Percentiles rank a stretch among this genome's conserved stretches.
Conservation (phyloP, 2,329 filamentous ascomycete species). For the Ilyonectria destructans region DNA sequence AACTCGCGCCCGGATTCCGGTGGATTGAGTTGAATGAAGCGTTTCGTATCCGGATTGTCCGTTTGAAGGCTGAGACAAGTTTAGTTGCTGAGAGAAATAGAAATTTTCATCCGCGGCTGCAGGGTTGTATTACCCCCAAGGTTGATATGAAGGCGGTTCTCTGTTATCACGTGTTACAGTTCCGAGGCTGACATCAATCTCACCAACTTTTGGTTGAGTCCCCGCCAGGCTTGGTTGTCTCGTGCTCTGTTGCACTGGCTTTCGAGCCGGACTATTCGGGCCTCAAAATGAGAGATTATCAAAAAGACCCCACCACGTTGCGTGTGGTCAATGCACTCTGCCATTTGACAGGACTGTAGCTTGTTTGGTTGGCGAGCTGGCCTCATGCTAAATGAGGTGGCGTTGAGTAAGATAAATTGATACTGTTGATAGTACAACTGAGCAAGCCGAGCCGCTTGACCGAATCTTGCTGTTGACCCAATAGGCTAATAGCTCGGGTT, state of each 20-base stretch:
- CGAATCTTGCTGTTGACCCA: slow-evolving; percentile 29
- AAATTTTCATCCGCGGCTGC: slow-evolving; percentile 19
- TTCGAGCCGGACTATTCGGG: slow-evolving; percentile 3
- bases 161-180: slow-evolving; percentile 5
- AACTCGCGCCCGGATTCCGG: slow-evolving; percentile 28
- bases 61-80: slow-evolving; percentile 31
- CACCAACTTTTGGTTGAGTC: not conserved
- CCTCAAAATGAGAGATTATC: not conserved
- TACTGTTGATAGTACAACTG: slow-evolving; percentile 24
- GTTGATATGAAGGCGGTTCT: not conserved
- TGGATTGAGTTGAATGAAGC: slow-evolving; percentile 23
- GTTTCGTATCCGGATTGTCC: slow-evolving; percentile 36
- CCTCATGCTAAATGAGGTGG: slow-evolving; percentile 31
- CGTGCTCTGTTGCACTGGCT: slow-evolving; percentile 7
- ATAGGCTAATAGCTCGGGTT: slow-evolving; percentile 29
- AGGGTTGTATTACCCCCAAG: not conserved
- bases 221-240: slow-evolving; percentile 2
- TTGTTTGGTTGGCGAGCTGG: slow-evolving; percentile 9
- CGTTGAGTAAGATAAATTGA: slow-evolving; percentile 30
- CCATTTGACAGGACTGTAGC: not conserved
- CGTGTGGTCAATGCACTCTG: slow-evolving; percentile 8
- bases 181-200: not conserved
- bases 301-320: not conserved
- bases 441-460: slow-evolving; percentile 28
- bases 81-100: slow-evolving; percentile 17